Evolutionary conservation across 202 grass and related monocot species (phyloP).

Genomic region (Panicum hallii): DNA sequence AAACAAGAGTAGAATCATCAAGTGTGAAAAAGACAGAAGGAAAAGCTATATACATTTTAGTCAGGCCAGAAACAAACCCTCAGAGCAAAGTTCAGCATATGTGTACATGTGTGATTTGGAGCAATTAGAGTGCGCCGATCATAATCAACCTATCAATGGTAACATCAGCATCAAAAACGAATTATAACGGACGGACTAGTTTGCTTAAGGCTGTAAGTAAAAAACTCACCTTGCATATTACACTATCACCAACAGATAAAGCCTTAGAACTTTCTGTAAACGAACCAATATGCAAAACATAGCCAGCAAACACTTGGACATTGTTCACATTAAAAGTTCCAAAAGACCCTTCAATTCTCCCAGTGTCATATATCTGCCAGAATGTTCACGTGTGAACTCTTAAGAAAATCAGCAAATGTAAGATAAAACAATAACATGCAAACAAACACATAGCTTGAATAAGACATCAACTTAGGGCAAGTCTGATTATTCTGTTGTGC

Average conservation of each 20-base stretch:
- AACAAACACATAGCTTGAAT: conserved; percentile 1
- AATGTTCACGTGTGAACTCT: conserved; percentile 6
- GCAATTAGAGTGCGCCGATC: conserved; percentile 77
- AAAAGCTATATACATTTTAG: conserved; percentile 1
- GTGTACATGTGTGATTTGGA: conserved; percentile 98
- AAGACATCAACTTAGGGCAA: background rate
- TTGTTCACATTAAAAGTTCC: conserved; percentile 87
- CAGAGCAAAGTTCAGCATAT: conserved; percentile 98
- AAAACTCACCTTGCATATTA: conserved; percentile 75
- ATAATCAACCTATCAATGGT: conserved; percentile 85
- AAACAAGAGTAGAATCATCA: conserved; percentile 32
- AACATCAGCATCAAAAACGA: conserved; percentile 33
- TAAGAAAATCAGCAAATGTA: conserved; percentile 11
- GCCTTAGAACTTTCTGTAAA: conserved; percentile 53
- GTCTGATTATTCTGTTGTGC: background rate
- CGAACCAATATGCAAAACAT: conserved; percentile 86
- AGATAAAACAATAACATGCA: background rate
- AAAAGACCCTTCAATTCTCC: conserved; percentile 81
- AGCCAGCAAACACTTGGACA: conserved; percentile 89
- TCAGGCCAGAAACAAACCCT: conserved; percentile 65
- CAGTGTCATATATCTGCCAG: conserved; percentile 78
- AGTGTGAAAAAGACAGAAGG: conserved; percentile 13
- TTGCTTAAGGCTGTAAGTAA: conserved; percentile 17
- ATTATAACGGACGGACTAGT: conserved; percentile 1
- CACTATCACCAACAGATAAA: conserved; percentile 74